These are phyloP conservation scores for Raddia distichophylla DNA, from an alignment of 176 grass and related monocot genomes.

Conservation along the genomic window DNA sequence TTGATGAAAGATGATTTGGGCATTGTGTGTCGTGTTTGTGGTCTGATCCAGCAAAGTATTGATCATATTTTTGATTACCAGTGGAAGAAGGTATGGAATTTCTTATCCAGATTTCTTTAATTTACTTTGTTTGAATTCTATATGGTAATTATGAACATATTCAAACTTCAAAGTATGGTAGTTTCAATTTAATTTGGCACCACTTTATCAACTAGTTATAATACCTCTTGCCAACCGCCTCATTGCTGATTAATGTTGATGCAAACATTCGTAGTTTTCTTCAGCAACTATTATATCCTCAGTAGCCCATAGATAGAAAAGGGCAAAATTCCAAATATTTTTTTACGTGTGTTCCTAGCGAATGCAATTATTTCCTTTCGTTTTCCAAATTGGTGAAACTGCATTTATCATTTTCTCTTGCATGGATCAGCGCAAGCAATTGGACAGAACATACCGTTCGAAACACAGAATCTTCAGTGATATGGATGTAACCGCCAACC, in stretches of 20 bases:
- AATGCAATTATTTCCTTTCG: neutral
- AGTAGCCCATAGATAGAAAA: neutral
- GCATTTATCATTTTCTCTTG: slow-evolving; percentile 27
- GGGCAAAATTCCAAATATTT: neutral
- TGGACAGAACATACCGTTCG: slow-evolving; percentile 39
- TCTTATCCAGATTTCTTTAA: slow-evolving; percentile 28
- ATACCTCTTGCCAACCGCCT: neutral
- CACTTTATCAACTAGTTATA: slow-evolving; percentile 9
- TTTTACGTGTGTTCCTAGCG: neutral
- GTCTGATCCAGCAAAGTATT: slow-evolving; percentile 70
- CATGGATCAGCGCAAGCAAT: slow-evolving; percentile 48
- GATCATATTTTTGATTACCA: slow-evolving; percentile 60
- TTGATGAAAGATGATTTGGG: slow-evolving; percentile 70
- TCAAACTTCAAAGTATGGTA: neutral
- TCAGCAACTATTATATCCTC: slow-evolving; percentile 2
- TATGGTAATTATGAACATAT: slow-evolving; percentile 4
- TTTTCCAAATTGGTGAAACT: slow-evolving; percentile 6
- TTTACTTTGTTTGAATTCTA: slow-evolving; percentile 10
- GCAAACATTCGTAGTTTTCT: neutral
- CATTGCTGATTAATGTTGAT: slow-evolving; percentile 10
- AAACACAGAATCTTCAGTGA: slow-evolving; percentile 37
- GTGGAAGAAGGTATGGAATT: slow-evolving; percentile 66
- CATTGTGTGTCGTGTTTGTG: slow-evolving; percentile 75
- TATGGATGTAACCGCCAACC: slow-evolving; percentile 38
- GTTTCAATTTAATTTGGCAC: neutral